Conservation (phyloP, 2,329 filamentous ascomycete genomes). For the Penicillium sp. region DNA sequence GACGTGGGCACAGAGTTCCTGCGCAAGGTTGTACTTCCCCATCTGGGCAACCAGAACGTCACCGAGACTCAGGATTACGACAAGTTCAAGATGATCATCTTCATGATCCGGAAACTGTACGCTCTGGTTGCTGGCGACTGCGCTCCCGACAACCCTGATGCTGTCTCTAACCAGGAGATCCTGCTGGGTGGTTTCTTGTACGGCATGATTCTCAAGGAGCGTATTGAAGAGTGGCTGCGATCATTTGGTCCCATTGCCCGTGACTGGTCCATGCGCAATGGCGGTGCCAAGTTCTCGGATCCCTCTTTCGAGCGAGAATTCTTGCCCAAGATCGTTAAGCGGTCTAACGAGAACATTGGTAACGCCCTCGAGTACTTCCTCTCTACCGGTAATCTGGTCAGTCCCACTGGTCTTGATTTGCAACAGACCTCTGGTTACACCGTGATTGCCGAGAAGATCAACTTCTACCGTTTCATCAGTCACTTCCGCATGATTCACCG, state of each 20-base stretch:
- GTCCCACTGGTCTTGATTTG: conserved; percentile 86
- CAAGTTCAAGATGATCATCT: conserved; percentile 91
- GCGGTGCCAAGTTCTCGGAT: conserved; percentile 66
- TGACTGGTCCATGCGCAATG: conserved; percentile 58
- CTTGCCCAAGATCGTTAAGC: conserved; percentile 71
- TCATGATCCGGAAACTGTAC: conserved; percentile 97
- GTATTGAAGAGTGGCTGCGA: conserved; percentile 85
- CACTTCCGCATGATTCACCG: conserved; percentile 99
- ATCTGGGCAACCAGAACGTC: conserved; percentile 83
- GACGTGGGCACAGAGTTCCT: conserved; percentile 91
- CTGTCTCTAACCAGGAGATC: conserved; percentile 94
- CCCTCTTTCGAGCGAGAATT: conserved; percentile 80
- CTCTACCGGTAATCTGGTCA: conserved; percentile 90
- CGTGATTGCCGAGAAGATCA: conserved; percentile 97
- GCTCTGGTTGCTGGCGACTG: conserved; percentile 90
- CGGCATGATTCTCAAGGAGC: conserved; percentile 93
- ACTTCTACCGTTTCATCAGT: conserved; percentile 97
- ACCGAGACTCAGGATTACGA: conserved; percentile 81
- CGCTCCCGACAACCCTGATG: conserved; percentile 91
- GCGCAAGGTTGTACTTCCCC: conserved; percentile 84
- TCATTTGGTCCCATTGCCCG: conserved; percentile 57
- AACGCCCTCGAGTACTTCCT: conserved; percentile 91
- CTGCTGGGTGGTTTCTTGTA: conserved; percentile 91
- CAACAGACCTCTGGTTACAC: conserved; percentile 95
- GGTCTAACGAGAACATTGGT: conserved; percentile 86